Evolutionary conservation across 1,139 yeast species (phyloP).

Genomic region (Lipomyces yarrowii): DNA sequence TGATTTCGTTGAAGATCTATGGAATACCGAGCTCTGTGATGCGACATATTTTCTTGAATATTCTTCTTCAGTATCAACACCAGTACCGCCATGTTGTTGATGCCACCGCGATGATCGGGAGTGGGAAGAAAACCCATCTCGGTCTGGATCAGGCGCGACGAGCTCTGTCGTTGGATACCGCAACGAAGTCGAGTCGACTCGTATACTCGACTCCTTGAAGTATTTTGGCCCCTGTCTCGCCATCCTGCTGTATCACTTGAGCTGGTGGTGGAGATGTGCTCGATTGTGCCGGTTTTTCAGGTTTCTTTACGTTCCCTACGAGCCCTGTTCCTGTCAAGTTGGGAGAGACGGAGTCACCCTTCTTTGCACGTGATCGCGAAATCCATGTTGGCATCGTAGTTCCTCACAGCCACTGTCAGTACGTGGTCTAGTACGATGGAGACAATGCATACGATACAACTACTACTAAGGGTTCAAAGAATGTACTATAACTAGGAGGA

Average conservation of each 20-base stretch:
- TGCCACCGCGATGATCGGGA: background rate
- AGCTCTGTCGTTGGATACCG: constrained; percentile 18
- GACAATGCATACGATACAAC: too few species aligned
- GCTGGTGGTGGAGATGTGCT: background rate
- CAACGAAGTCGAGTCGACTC: constrained; percentile 21
- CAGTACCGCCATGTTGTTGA: background rate
- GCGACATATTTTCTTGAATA: constrained; percentile 19
- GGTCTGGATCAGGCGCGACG: constrained; percentile 18
- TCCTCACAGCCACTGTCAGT: too few species aligned
- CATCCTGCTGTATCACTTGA: constrained; percentile 3
- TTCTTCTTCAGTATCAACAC: constrained; percentile 21
- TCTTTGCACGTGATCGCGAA: too few species aligned
- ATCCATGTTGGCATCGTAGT: too few species aligned
- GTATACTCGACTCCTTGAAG: constrained; percentile 19
- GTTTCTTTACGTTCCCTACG: too few species aligned
- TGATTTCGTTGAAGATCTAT: constrained; percentile 7
- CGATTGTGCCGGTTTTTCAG: background rate
- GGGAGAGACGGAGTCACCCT: too few species aligned
- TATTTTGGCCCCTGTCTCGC: constrained; percentile 14
- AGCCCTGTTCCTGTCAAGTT: too few species aligned
- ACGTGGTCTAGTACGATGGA: too few species aligned
- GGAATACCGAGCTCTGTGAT: constrained; percentile 16
- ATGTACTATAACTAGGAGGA: too few species aligned
- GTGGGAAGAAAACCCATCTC: background rate
- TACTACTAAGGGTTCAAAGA: too few species aligned